Conservation (phyloP, 345 rosid genomes). For the Salix udensis region DNA sequence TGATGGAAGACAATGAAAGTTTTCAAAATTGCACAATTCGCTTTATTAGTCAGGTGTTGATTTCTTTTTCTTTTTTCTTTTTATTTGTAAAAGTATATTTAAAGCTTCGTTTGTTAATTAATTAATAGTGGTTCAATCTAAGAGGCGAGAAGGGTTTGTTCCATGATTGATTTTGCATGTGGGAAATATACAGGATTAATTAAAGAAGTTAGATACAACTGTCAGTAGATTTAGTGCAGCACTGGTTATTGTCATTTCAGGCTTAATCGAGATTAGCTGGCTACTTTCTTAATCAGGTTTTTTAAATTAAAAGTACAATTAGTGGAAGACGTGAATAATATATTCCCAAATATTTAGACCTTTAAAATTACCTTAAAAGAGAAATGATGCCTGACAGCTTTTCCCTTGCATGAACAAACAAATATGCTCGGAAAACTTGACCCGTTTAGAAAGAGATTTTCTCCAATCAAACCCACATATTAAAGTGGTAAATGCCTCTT, state of each 20-base stretch:
- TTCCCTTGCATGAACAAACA: slow-evolving; percentile 27
- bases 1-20: neutral
- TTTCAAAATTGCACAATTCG: neutral
- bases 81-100: neutral
- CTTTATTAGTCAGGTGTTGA: neutral
- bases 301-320: neutral
- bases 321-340: slow-evolving; percentile 22
- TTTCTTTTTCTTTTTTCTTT: no score
- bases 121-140: no score
- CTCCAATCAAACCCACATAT: slow-evolving; percentile 28
- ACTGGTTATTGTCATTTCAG: neutral
- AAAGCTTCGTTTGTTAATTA: neutral
- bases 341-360: slow-evolving; percentile 13
- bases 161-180: neutral
- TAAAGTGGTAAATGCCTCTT: slow-evolving; percentile 23
- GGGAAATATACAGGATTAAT: neutral
- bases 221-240: no score
- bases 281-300: neutral
- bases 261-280: neutral
- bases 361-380: slow-evolving; percentile 23
- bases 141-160: no score
- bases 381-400: slow-evolving; percentile 19
- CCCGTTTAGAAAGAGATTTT: slow-evolving; percentile 16
- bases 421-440: slow-evolving; percentile 29
- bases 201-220: neutral